These are phyloP conservation scores for Vitis amurensis DNA, from an alignment of 164 flowering plant genomes.

Conservation along the genomic window DNA sequence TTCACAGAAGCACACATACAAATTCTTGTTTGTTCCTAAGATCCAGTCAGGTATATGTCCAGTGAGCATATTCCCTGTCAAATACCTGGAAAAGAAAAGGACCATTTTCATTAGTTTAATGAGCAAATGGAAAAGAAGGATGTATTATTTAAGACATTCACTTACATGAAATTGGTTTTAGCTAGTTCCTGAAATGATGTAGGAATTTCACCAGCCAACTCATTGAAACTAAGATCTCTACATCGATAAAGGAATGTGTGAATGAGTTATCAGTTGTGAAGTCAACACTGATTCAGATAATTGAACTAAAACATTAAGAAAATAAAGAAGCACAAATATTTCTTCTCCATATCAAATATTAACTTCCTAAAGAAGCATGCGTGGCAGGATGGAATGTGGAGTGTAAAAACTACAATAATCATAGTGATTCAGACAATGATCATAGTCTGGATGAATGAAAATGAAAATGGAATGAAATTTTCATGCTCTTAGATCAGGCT, in stretches of 20 bases:
- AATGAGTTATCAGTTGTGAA: not conserved
- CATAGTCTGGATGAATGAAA: no score
- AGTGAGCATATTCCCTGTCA: constrained; percentile 65
- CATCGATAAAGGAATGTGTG: constrained; percentile 11
- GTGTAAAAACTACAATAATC: no score
- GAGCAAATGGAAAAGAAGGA: not conserved
- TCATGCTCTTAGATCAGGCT: no score
- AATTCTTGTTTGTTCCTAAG: constrained; percentile 48
- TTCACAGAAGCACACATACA: constrained; percentile 34
- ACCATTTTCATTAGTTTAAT: not conserved
- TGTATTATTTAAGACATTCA: not conserved
- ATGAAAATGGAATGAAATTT: no score
- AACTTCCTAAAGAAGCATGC: no score
- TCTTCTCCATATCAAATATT: no score
- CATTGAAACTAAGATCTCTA: constrained; percentile 78
- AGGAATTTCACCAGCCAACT: constrained; percentile 66
- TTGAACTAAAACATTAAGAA: not conserved
- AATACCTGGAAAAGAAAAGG: constrained; percentile 36
- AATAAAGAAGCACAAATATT: not conserved
- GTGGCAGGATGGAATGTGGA: no score
- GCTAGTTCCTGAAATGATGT: constrained; percentile 35
- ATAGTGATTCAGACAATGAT: no score
- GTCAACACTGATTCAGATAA: not conserved
- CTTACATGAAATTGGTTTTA: constrained; percentile 63
- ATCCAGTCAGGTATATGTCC: constrained; percentile 64